Evolutionary conservation across 2,329 filamentous ascomycete species (phyloP).

Genomic region (Fonsecaea multimorphosa): DNA sequence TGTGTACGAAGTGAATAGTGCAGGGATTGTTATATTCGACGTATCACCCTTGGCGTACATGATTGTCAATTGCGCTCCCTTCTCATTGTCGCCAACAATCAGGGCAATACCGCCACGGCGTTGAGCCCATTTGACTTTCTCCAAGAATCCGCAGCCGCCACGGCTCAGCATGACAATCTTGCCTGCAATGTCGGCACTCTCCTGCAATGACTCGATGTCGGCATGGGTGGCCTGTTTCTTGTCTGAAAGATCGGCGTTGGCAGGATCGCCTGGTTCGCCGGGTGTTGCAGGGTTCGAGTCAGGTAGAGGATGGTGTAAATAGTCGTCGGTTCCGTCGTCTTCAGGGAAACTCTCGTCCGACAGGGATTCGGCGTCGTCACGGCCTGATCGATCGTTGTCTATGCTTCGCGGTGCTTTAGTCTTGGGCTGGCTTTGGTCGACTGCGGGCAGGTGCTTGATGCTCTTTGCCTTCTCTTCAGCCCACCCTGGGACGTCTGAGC

Average conservation of each 20-base stretch:
- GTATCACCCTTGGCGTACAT: slow-evolving; percentile 99
- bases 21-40: slow-evolving; percentile 91
- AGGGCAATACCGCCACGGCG: slow-evolving; percentile 84
- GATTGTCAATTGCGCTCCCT: slow-evolving; percentile 86
- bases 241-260: slow-evolving; percentile 40
- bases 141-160: slow-evolving; percentile 92
- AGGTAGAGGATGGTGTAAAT: slow-evolving; percentile 69
- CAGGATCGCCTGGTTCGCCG: slow-evolving; percentile 45
- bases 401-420: slow-evolving; percentile 26
- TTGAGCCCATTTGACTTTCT: slow-evolving; percentile 98
- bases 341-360: slow-evolving; percentile 41
- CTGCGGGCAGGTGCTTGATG: slow-evolving; percentile 37
- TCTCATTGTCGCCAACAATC: slow-evolving; percentile 91
- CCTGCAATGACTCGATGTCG: slow-evolving; percentile 89
- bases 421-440: slow-evolving; percentile 15
- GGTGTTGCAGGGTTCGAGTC: slow-evolving; percentile 49
- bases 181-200: slow-evolving; percentile 88
- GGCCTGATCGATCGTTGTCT: slow-evolving; percentile 1
- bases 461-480: slow-evolving; percentile 63
- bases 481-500: slow-evolving; percentile 93
- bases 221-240: slow-evolving; percentile 64
- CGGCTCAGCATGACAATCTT: slow-evolving; percentile 91
- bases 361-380: slow-evolving; percentile 17
- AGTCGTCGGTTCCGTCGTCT: slow-evolving; percentile 83
- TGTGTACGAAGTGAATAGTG: slow-evolving; percentile 91